These are phyloP conservation scores for Leptomonas seymouri DNA, from an alignment of 208 protist species.

Conservation along the genomic window DNA sequence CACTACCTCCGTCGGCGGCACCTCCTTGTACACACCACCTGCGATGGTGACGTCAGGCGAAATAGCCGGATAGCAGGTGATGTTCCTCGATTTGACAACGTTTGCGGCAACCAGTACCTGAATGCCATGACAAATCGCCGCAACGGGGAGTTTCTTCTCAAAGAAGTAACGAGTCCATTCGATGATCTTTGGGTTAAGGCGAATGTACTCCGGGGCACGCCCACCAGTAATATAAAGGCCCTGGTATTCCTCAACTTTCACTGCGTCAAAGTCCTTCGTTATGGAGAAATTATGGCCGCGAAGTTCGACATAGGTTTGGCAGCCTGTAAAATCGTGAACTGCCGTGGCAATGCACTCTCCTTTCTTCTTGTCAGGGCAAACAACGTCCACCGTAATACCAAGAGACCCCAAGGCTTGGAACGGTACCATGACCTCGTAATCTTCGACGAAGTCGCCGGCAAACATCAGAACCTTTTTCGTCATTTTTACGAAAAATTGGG, in stretches of 20 bases:
- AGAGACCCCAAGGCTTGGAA: slow-evolving; percentile 40
- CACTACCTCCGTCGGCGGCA: slow-evolving; percentile 39
- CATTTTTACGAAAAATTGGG: slow-evolving; percentile 13
- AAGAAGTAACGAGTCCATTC: slow-evolving; percentile 42
- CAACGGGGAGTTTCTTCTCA: slow-evolving; percentile 38
- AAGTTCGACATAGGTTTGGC: slow-evolving; percentile 42
- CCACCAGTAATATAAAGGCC: slow-evolving; percentile 43
- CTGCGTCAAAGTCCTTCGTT: slow-evolving; percentile 41
- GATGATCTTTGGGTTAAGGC: slow-evolving; percentile 34
- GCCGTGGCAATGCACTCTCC: slow-evolving; percentile 33
- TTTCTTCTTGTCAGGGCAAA: slow-evolving; percentile 37
- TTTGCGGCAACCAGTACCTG: slow-evolving; percentile 37
- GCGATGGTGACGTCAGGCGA: slow-evolving; percentile 30
- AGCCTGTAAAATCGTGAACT: slow-evolving; percentile 38
- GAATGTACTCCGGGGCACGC: slow-evolving; percentile 38
- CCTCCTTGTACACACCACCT: slow-evolving; percentile 37
- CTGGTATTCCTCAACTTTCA: slow-evolving; percentile 34
- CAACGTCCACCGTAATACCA: slow-evolving; percentile 31
- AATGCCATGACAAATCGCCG: slow-evolving; percentile 41
- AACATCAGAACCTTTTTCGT: slow-evolving; percentile 44
- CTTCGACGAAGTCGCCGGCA: slow-evolving; percentile 46
- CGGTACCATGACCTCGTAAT: slow-evolving; percentile 48
- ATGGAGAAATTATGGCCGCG: slow-evolving; percentile 44
- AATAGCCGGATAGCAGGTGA: slow-evolving; percentile 46
- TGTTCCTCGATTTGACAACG: slow-evolving; percentile 27